These are phyloP conservation scores for Hymenoscyphus repandus DNA, from an alignment of 2,329 filamentous ascomycete genomes.

Conservation along the genomic window DNA sequence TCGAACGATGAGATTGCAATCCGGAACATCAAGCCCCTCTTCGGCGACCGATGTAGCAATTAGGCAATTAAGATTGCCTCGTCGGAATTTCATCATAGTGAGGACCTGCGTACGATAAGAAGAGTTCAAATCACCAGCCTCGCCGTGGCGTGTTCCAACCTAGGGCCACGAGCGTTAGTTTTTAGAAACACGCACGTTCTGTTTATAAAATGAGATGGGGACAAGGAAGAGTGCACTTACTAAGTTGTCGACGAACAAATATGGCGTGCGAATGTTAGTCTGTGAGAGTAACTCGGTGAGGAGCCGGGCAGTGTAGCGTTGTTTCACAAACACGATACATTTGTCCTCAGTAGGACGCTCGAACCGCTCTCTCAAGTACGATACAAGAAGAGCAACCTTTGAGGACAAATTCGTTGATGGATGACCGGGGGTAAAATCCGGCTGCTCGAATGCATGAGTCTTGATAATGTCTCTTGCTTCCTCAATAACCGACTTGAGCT, in stretches of 20 bases:
- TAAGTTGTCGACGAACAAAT: slow-evolving; percentile 58
- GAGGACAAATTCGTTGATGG: slow-evolving; percentile 49
- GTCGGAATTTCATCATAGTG: slow-evolving; percentile 61
- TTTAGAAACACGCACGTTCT: not conserved
- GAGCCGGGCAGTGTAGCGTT: slow-evolving; percentile 70
- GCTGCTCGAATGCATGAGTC: slow-evolving; percentile 41
- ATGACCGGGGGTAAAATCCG: slow-evolving; percentile 24
- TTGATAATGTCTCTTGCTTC: slow-evolving; percentile 53
- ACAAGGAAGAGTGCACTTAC: slow-evolving; percentile 37
- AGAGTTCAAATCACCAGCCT: slow-evolving; percentile 47
- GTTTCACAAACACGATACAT: slow-evolving; percentile 85
- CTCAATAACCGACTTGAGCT: slow-evolving; percentile 50
- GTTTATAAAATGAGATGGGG: not conserved
- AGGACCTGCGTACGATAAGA: slow-evolving; percentile 71
- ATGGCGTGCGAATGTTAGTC: slow-evolving; percentile 46
- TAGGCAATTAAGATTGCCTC: slow-evolving; percentile 55
- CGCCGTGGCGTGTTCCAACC: slow-evolving; percentile 45
- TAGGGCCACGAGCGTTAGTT: slow-evolving; percentile 8
- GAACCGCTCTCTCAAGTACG: slow-evolving; percentile 60
- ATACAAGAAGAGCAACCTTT: slow-evolving; percentile 63
- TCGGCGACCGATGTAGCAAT: slow-evolving; percentile 64
- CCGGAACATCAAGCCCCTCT: slow-evolving; percentile 63
- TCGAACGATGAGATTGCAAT: slow-evolving; percentile 62
- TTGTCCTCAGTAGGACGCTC: slow-evolving; percentile 49
- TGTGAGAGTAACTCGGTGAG: slow-evolving; percentile 63